Percentiles rank a stretch among this genome's conserved stretches.
phyloP scores from a whole-genome alignment of 1,284 basidiomycete species.

The Heterobasidion occidentale region DNA sequence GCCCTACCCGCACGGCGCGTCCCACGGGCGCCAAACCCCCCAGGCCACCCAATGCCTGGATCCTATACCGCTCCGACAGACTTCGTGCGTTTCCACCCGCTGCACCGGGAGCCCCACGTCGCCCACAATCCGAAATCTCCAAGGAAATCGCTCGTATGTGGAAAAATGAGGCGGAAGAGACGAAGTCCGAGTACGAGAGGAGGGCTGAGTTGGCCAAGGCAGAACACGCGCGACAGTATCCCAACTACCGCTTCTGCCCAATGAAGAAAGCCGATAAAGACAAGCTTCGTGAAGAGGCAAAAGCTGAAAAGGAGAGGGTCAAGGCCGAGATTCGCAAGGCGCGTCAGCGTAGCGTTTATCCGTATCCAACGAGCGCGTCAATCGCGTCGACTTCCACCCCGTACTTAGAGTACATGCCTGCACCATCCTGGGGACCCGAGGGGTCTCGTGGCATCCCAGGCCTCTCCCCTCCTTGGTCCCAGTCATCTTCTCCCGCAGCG shows the following conservation, averaged over 20 bases:
- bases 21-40: constrained; percentile 25
- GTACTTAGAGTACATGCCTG: constrained; percentile 1
- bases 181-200: constrained; percentile 61
- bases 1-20: background rate
- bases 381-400: constrained; percentile 1
- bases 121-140: constrained; percentile 70
- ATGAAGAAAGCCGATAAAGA: constrained; percentile 59
- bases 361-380: background rate
- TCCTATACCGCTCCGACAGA: constrained; percentile 77
- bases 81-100: constrained; percentile 31
- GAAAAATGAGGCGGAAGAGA: constrained; percentile 47
- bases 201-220: constrained; percentile 60
- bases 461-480: background rate
- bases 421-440: background rate
- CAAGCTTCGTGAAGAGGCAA: constrained; percentile 35
- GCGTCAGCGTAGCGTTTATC: constrained; percentile 4
- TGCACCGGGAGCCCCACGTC: constrained; percentile 28
- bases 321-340: constrained; percentile 22
- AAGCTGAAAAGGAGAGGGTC: constrained; percentile 32
- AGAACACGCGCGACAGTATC: constrained; percentile 57
- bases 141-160: constrained; percentile 65
- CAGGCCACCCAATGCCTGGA: constrained; percentile 87
- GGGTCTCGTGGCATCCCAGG: background rate
- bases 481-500: background rate
- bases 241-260: constrained; percentile 70